Conservation (phyloP, 192 early-diverging fungal species). For the Coemansia sp. region DNA sequence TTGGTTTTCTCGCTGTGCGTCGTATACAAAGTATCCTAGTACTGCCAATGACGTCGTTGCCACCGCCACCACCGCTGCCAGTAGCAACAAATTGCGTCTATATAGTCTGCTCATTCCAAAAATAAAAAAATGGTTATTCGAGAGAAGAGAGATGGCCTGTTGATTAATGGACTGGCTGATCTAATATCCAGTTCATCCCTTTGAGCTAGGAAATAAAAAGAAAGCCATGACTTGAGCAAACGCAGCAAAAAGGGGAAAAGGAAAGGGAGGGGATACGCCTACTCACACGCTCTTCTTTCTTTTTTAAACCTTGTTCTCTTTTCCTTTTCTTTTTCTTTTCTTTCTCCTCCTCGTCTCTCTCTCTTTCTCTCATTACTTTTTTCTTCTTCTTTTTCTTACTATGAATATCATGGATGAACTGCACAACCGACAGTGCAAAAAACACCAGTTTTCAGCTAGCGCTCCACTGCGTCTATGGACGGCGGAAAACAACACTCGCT, state of each 20-base stretch:
- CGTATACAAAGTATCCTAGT: slow-evolving; percentile 24
- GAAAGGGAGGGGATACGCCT: no score
- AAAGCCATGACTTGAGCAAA: background rate
- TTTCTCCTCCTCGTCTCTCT: no score
- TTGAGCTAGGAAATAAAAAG: background rate
- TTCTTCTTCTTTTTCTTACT: background rate
- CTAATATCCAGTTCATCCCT: no score
- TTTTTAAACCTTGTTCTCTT: background rate
- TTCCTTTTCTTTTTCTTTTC: background rate
- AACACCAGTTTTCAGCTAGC: slow-evolving; percentile 29
- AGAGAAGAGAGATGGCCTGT: background rate
- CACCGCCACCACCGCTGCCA: no score
- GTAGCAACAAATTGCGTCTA: slow-evolving; percentile 14
- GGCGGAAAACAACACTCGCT: slow-evolving; percentile 23
- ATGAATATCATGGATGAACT: slow-evolving; percentile 3
- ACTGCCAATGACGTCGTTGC: slow-evolving; percentile 12
- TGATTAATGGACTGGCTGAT: background rate
- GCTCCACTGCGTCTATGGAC: slow-evolving; percentile 40
- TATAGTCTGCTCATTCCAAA: slow-evolving; percentile 8
- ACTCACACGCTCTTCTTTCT: no score
- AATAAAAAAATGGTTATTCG: slow-evolving; percentile 3
- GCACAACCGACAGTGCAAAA: slow-evolving; percentile 24
- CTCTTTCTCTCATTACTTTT: background rate
- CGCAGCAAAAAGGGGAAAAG: background rate
- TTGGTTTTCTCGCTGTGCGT: slow-evolving; percentile 15